Base-by-base conservation (phyloP, 2,329 filamentous ascomycete species). In the Arthrinium puccinioides region DNA sequence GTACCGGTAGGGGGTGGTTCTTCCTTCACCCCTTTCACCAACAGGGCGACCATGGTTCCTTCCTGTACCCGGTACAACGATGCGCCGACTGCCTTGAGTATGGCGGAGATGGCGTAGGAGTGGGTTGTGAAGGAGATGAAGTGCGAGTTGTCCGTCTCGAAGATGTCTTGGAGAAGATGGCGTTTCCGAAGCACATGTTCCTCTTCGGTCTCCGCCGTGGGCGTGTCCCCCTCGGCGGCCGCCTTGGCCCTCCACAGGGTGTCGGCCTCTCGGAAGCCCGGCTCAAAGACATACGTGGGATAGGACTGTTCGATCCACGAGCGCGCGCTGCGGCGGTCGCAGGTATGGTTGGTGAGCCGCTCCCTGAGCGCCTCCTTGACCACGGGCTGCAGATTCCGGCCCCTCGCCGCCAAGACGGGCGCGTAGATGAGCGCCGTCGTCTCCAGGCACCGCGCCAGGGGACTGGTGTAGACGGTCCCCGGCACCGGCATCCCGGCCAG, bases 341-440 rank as follows among this genome's bases (percentile, higher is more conserved):
- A 49, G 4, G 47, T 43, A 30, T 47, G 47, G 14, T 34, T 33
- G 2, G 47, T 49, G 10, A 49, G 32, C 11, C 39, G 38, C 28
- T 49, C 47, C 20, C 45, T 32, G 9, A 49, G 38, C 9, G 24
- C 36, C 26, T 49, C 47, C 36, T 48, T 48, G 19, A 49, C 20
- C 4, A 46, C 23, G 2, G 47, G 43, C 10, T 36, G 34, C 13
- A 49, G 15, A n/a, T 16, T 13, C 9, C 32, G 21, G 14, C 21
- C n/a, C 4, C 25, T 16, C 6, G 8, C 28, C 9, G 5, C n/a
- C 8, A 39, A 25, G 8, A 37, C 32, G 13, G 16, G 11, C 13
- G n/a, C 5, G 23, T 42, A 47, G 8, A 37, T 33, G 13, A 44
- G 40, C 26, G 26, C 35, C 3, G 43, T 47, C 5, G 44, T 47